Percentiles rank a stretch among this genome's conserved stretches.
Evolutionary conservation across 352 stramenopile species (phyloP).

Genomic region (Phytophthora rubi): DNA sequence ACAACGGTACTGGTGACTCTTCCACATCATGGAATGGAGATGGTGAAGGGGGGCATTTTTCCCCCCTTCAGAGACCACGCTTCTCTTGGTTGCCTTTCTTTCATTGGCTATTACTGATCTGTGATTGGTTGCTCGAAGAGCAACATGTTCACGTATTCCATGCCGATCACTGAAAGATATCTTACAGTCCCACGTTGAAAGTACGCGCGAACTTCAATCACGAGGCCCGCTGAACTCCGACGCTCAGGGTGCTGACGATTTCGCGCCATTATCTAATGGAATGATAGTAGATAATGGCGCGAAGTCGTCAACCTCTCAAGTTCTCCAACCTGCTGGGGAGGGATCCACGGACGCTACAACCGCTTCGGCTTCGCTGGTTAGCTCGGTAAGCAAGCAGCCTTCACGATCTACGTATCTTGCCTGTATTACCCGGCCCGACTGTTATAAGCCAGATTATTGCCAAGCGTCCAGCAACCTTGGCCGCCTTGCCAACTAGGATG

Average conservation of each 20-base stretch:
- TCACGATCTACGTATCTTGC: too few species aligned
- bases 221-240: neutral
- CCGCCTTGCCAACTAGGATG: too few species aligned
- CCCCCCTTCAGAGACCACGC: neutral
- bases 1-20: too few species aligned
- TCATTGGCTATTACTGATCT: neutral
- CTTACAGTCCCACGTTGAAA: neutral
- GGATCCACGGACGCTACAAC: neutral
- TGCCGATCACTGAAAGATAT: neutral
- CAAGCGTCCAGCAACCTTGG: too few species aligned
- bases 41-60: neutral
- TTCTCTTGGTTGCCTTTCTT: neutral
- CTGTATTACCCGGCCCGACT: too few species aligned
- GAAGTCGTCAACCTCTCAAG: neutral
- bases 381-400: too few species aligned
- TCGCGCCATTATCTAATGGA: slow-evolving; percentile 1
- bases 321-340: too few species aligned
- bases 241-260: neutral
- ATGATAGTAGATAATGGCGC: neutral
- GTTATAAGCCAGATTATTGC: too few species aligned
- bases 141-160: neutral
- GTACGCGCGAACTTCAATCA: slow-evolving; percentile 1
- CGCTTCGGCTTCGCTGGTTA: neutral
- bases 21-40: too few species aligned
- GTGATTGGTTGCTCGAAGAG: neutral